phyloP scores from a whole-genome alignment of 225 moss, liverwort and hornwort species.

The Lunularia cruciata region DNA sequence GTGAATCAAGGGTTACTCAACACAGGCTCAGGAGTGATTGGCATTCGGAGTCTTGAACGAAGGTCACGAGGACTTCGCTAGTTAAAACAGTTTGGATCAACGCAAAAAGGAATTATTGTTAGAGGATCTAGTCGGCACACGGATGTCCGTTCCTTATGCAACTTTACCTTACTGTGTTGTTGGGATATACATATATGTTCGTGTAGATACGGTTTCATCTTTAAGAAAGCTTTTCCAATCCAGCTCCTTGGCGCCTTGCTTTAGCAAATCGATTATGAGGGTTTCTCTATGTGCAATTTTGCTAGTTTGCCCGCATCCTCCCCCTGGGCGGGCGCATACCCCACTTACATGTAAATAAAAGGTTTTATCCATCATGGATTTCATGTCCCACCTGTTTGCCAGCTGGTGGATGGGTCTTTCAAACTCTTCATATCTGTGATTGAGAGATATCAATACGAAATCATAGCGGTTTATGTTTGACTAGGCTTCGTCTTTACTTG shows the following conservation, averaged over 20 bases:
- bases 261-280: neutral
- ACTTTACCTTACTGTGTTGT: neutral
- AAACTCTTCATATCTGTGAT: no score
- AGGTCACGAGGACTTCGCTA: neutral
- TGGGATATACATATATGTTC: neutral
- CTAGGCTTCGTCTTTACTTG: no score
- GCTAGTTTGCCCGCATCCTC: neutral
- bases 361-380: neutral
- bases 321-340: neutral
- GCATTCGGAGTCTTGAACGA: neutral
- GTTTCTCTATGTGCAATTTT: neutral
- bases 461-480: no score
- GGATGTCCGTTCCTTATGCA: neutral
- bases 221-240: neutral
- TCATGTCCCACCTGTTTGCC: no score
- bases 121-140: neutral
- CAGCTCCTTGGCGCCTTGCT: neutral
- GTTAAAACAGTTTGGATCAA: neutral
- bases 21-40: neutral
- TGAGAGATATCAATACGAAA: no score
- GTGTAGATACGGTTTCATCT: slow-evolving; percentile 14
- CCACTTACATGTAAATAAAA: slow-evolving; percentile 6
- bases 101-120: neutral
- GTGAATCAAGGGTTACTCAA: neutral
- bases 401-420: no score